Base-by-base conservation (phyloP, 1,139 yeast genomes). In the Taphrina flavorubra region DNA sequence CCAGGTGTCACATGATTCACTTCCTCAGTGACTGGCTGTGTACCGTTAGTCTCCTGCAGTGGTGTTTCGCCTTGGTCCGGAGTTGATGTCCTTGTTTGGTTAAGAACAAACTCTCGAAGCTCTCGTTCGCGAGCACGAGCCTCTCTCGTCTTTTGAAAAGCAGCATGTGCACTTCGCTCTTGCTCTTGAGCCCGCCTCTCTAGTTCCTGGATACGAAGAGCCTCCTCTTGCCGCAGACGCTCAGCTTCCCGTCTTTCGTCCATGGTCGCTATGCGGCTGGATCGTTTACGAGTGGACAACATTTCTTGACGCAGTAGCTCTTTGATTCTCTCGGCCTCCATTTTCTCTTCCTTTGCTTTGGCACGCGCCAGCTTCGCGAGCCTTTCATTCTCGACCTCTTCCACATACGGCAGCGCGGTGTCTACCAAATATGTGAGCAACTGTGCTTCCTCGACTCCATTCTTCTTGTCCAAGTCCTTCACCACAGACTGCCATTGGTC, bases 91-190 rank as follows among this genome's bases (percentile, higher is more conserved):
- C n/a, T n/a, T n/a, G 5, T 8, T 13, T 44, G n/a, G 18, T 16
- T 44, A 16, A 44, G 18, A 6, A 55, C 13, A 20, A 18, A 63
- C 14, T 53, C 53, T 6, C 67, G 60, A 6, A 63, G 61, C 36
- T 63, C 61, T 6, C 67, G 51, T 20, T 63, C 67, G 6, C 67
- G 60, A 31, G 67, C 67, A 13, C 67, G 60, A 44, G 67, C 67
- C 20, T 63, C 67, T 46, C 67, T 55, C 20, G 67, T 63, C n/a
- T 44, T n/a, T 10, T 34, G 56, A n/a, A 39, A 20, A 36, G 14
- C 46, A n/a, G 39, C 34, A 13, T 18, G 18, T 11, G 14, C 13
- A 10, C 18, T 37, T n/a, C 6, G 18, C 18, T 46, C 51, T 7
- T 63, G 56, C 37, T 34, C 46, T 18, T 44, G 42, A 16, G 36